These are phyloP conservation scores for Gloeopeniophorella convolvens DNA, from an alignment of 768 basidiomycete species.

Conservation along the genomic window DNA sequence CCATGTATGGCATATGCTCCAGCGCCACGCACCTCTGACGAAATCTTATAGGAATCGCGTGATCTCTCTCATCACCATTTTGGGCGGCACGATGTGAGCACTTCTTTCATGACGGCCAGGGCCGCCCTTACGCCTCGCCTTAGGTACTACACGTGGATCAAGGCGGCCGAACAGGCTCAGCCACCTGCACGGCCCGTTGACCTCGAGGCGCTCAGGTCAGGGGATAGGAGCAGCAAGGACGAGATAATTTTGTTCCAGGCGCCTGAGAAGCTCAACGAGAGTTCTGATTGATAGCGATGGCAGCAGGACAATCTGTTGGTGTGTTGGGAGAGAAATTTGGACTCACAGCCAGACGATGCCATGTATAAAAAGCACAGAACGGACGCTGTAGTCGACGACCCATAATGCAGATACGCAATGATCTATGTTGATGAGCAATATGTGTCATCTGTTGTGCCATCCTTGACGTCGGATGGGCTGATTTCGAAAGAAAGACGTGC, in stretches of 20 bases:
- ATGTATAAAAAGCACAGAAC: too few species aligned
- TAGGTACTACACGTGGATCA: slow-evolving; percentile 57
- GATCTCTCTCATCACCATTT: slow-evolving; percentile 47
- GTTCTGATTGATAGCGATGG: not conserved
- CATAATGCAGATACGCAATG: too few species aligned
- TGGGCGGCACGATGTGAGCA: slow-evolving; percentile 59
- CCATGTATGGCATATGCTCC: slow-evolving; percentile 42
- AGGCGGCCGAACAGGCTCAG: slow-evolving; percentile 30
- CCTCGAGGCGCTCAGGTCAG: slow-evolving; percentile 31
- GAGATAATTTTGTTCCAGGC: slow-evolving; percentile 26
- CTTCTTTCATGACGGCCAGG: not conserved
- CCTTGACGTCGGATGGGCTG: too few species aligned
- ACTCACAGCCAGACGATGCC: too few species aligned
- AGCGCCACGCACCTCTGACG: not conserved
- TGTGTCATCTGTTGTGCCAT: too few species aligned
- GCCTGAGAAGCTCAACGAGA: slow-evolving; percentile 24
- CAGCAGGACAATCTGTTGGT: not conserved
- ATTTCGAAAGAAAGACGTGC: too few species aligned
- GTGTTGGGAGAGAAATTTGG: not conserved
- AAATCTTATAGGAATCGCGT: slow-evolving; percentile 11
- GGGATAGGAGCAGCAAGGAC: slow-evolving; percentile 22
- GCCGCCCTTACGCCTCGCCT: slow-evolving; percentile 7
- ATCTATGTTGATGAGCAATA: too few species aligned
- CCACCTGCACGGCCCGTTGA: slow-evolving; percentile 31
- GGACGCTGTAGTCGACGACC: too few species aligned